Evolutionary conservation across 208 protist genomes (phyloP).

Genomic region (Spongospora subterranea): DNA sequence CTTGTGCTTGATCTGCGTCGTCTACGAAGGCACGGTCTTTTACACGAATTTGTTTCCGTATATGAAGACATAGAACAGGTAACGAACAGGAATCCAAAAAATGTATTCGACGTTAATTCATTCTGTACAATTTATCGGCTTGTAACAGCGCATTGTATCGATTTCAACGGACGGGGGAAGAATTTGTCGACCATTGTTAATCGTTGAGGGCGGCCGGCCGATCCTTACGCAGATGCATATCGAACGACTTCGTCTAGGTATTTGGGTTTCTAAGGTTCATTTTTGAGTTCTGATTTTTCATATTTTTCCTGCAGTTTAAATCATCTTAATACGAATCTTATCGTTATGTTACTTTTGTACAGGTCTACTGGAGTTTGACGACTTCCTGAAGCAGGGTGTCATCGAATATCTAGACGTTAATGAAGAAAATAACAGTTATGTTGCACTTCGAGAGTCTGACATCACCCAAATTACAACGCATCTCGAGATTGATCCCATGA

Average conservation of each 20-base stretch:
- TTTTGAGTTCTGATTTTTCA: not conserved
- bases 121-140: not conserved
- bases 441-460: slow-evolving; percentile 81
- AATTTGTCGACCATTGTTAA: slow-evolving; percentile 90
- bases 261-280: not conserved
- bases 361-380: slow-evolving; percentile 74
- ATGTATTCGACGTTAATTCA: not conserved
- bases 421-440: slow-evolving; percentile 96
- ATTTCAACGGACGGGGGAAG: slow-evolving; percentile 89
- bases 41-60: slow-evolving; percentile 83
- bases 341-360: not conserved
- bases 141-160: slow-evolving; percentile 76
- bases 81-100: not conserved
- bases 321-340: not conserved
- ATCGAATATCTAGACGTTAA: slow-evolving; percentile 99
- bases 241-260: not conserved
- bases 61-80: slow-evolving; percentile 71
- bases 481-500: slow-evolving; percentile 89
- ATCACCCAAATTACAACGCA: slow-evolving; percentile 77
- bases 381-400: slow-evolving; percentile 86
- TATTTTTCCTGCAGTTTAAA: too few species aligned
- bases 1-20: slow-evolving; percentile 77
- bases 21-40: slow-evolving; percentile 76
- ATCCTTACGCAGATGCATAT: not conserved
- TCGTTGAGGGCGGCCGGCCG: slow-evolving; percentile 82